Percentiles rank a stretch among this genome's conserved stretches.
Conservation (phyloP, 768 basidiomycete genomes). For the Clathrus columnatus region DNA sequence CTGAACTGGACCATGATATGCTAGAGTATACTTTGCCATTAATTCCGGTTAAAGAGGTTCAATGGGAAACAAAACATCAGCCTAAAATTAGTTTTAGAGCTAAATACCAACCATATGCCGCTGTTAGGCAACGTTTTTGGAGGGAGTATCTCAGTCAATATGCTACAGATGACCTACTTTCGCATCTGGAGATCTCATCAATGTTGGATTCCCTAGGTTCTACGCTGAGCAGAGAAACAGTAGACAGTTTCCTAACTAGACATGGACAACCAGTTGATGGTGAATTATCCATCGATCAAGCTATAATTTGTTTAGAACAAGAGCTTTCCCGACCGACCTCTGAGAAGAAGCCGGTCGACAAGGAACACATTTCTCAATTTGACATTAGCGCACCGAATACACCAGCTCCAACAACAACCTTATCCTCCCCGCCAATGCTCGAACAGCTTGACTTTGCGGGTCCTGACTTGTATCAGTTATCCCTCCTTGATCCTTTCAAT, state of each 20-base stretch:
- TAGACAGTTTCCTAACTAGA: conserved; percentile 74
- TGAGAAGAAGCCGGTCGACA: conserved; percentile 61
- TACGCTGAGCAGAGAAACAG: conserved; percentile 71
- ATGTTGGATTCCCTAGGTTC: conserved; percentile 98
- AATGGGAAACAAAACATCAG: conserved; percentile 66
- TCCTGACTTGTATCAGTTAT: background rate
- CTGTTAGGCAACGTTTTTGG: conserved; percentile 88
- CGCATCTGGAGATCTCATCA: conserved; percentile 79
- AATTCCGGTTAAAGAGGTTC: conserved; percentile 46
- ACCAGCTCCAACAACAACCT: conserved; percentile 38
- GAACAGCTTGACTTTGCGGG: conserved; percentile 3
- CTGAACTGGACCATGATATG: conserved; percentile 57
- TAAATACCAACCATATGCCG: conserved; percentile 92
- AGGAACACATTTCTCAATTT: conserved; percentile 27
- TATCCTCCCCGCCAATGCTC: conserved; percentile 42
- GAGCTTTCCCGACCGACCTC: conserved; percentile 66
- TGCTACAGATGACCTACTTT: conserved; percentile 77
- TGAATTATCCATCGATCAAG: conserved; percentile 71
- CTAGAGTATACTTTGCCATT: conserved; percentile 63
- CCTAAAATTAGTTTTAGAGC: conserved; percentile 74
- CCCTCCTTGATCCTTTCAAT: conserved; percentile 12
- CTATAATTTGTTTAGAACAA: conserved; percentile 75
- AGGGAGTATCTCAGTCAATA: conserved; percentile 81
- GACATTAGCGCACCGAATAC: conserved; percentile 19
- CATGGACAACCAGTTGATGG: conserved; percentile 59